A percentile compares a stretch with the other conserved stretches of the same genome.
phyloP scores from a whole-genome alignment of 2,329 filamentous ascomycete species.

The Colletotrichum somersetense region DNA sequence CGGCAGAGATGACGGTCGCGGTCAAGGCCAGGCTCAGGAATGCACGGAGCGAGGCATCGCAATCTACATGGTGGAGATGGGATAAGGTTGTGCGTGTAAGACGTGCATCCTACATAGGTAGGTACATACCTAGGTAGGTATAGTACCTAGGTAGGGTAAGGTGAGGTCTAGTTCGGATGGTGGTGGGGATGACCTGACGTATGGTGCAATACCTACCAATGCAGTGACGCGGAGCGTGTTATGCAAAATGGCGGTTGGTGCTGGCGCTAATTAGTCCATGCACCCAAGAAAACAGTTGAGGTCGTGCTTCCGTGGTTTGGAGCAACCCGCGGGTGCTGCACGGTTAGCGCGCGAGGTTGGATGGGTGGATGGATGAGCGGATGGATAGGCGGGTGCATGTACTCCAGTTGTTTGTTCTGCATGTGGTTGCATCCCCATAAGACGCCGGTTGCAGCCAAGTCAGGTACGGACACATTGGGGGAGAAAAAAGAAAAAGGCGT shows the following conservation, averaged over 20 bases:
- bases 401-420: conserved; percentile 17
- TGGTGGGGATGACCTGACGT: conserved; percentile 35
- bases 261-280: conserved; percentile 2
- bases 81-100: conserved; percentile 16
- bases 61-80: conserved; percentile 28
- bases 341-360: background rate
- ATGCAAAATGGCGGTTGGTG: conserved; percentile 29
- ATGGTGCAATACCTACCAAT: conserved; percentile 15
- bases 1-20: background rate
- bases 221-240: conserved; percentile 32
- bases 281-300: conserved; percentile 12
- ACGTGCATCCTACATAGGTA: background rate
- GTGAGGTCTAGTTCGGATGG: too few relatives aligned
- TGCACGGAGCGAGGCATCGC: conserved; percentile 24
- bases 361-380: too few relatives aligned
- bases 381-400: background rate
- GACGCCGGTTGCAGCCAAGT: conserved; percentile 32
- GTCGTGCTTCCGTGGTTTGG: conserved; percentile 19
- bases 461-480: conserved; percentile 32
- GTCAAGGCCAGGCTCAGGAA: background rate
- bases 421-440: conserved; percentile 26
- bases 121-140: background rate
- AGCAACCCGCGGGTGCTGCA: conserved; percentile 3
- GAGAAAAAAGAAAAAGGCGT: background rate
- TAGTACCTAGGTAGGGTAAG: too few relatives aligned